Percentiles rank a stretch among this genome's conserved stretches.
These are phyloP conservation scores for Diutina rugosa DNA, from an alignment of 1,139 yeast genomes.

Conservation along the genomic window DNA sequence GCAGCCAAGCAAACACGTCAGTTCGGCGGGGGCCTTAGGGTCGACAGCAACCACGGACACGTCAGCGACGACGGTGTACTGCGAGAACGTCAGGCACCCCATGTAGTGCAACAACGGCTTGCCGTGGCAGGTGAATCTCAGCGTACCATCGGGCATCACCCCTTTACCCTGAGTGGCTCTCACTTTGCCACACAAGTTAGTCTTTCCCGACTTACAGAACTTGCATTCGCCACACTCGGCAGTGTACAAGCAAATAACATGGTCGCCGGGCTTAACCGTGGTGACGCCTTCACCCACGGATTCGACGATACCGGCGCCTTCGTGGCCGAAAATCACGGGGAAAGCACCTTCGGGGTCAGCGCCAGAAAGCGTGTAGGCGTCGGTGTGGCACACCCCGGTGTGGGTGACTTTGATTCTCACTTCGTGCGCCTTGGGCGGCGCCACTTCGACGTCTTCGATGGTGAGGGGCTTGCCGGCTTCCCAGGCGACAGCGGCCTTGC, in stretches of 20 bases:
- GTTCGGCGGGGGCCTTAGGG: slow-evolving; percentile 70
- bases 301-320: slow-evolving; percentile 94
- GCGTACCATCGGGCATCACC: slow-evolving; percentile 92
- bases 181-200: slow-evolving; percentile 84
- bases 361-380: slow-evolving; percentile 91
- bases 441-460: slow-evolving; percentile 81
- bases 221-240: slow-evolving; percentile 95
- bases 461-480: slow-evolving; percentile 79
- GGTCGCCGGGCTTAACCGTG: slow-evolving; percentile 76
- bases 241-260: slow-evolving; percentile 83
- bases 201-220: slow-evolving; percentile 90
- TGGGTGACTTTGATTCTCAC: slow-evolving; percentile 79
- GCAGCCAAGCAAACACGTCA: slow-evolving; percentile 89
- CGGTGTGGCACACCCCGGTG: slow-evolving; percentile 98
- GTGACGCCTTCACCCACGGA: slow-evolving; percentile 88
- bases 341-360: slow-evolving; percentile 94
- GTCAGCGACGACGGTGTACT: slow-evolving; percentile 95
- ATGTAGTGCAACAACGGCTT: slow-evolving; percentile 77
- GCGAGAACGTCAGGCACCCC: slow-evolving; percentile 96
- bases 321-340: slow-evolving; percentile 89
- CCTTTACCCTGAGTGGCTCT: slow-evolving; percentile 90
- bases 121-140: slow-evolving; percentile 78
- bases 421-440: slow-evolving; percentile 93
- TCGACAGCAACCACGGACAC: slow-evolving; percentile 93
- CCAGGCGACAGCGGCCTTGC: slow-evolving; percentile 97